Conservation (phyloP, 2,329 filamentous ascomycete species). For the Alternaria hordeiaustralica region DNA sequence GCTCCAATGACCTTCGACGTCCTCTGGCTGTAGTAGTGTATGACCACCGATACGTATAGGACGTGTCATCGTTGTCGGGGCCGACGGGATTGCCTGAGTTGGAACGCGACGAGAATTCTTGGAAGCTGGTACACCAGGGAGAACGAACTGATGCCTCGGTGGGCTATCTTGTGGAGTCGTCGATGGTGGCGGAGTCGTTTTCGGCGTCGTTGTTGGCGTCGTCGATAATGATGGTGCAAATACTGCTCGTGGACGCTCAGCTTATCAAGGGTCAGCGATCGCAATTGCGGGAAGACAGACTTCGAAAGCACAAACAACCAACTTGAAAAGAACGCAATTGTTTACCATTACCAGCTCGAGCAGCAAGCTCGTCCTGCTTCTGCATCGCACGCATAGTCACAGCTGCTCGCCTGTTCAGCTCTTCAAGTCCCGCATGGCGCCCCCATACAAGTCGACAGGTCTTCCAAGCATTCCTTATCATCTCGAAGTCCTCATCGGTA, state of each 20-base stretch:
- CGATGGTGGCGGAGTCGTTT: neutral
- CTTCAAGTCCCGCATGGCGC: neutral
- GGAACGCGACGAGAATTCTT: neutral
- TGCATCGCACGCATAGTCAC: neutral
- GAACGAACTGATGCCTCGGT: neutral
- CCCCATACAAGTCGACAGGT: neutral
- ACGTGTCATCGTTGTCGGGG: neutral
- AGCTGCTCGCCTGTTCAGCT: neutral
- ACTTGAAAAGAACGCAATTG: neutral
- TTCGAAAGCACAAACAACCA: neutral
- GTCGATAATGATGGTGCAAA: neutral
- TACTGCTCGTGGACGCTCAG: neutral
- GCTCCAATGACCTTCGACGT: neutral
- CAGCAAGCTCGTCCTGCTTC: neutral
- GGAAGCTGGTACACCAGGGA: neutral
- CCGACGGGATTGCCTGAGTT: neutral
- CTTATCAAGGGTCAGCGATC: neutral
- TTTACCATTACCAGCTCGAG: neutral
- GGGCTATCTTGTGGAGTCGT: neutral
- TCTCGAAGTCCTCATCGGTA: neutral
- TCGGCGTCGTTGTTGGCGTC: neutral
- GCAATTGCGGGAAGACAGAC: rapidly evolving
- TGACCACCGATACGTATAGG: neutral
- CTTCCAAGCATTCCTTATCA: neutral
- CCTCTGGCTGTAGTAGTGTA: neutral